Percentiles rank a stretch among this genome's conserved stretches.
Evolutionary conservation across 2,329 filamentous ascomycete species (phyloP).

Genomic region (Alternaria solani): DNA sequence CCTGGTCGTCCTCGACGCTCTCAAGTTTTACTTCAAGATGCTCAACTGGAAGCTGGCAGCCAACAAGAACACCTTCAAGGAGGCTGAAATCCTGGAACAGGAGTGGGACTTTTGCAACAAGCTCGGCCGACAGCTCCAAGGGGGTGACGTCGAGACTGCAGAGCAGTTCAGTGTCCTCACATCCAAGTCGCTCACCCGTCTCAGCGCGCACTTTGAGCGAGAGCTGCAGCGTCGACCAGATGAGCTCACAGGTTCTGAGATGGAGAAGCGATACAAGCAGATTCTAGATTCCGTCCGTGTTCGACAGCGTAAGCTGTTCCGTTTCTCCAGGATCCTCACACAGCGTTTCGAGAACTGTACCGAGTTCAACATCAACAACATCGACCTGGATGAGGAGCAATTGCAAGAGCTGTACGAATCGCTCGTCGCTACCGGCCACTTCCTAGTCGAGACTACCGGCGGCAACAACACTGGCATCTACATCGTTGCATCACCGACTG

Average conservation of each 20-base stretch:
- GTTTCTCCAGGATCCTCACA: slow-evolving; percentile 88
- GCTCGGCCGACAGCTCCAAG: slow-evolving; percentile 88
- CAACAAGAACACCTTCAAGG: slow-evolving; percentile 99
- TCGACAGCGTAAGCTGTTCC: slow-evolving; percentile 93
- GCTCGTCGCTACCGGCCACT: slow-evolving; percentile 82
- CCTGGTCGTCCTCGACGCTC: slow-evolving; percentile 84
- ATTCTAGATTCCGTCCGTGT: slow-evolving; percentile 95
- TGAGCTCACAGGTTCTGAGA: slow-evolving; percentile 79
- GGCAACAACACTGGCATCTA: slow-evolving; percentile 77
- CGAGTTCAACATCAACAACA: slow-evolving; percentile 87
- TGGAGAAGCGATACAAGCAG: slow-evolving; percentile 97
- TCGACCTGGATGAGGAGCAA: slow-evolving; percentile 70
- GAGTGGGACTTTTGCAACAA: slow-evolving; percentile 98
- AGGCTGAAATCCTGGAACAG: slow-evolving; percentile 94
- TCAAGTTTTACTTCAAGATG: slow-evolving; percentile 99
- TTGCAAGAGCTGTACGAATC: slow-evolving; percentile 82
- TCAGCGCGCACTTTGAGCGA: slow-evolving; percentile 90
- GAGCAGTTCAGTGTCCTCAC: slow-evolving; percentile 96
- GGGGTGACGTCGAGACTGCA: slow-evolving; percentile 94
- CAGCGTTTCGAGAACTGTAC: slow-evolving; percentile 96
- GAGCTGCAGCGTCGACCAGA: slow-evolving; percentile 86
- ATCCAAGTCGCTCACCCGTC: slow-evolving; percentile 86
- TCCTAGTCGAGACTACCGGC: slow-evolving; percentile 76
- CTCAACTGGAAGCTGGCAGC: slow-evolving; percentile 96
- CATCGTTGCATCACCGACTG: slow-evolving; percentile 81